Base-by-base conservation (phyloP, 2,329 filamentous ascomycete species). In the Arthrobotrys megalospora region DNA sequence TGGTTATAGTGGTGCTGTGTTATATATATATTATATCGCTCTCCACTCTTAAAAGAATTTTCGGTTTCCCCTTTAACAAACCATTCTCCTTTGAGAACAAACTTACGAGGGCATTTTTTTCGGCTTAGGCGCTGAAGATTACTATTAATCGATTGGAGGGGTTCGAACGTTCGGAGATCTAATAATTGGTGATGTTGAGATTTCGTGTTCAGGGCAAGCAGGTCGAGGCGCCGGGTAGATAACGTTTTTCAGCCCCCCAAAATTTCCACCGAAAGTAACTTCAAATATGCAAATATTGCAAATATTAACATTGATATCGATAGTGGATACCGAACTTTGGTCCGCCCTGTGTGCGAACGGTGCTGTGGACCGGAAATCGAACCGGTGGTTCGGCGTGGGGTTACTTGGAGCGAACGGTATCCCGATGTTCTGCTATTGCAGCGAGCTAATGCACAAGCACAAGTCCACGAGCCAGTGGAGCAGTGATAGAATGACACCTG, bases 1-100 rank as follows among this genome's bases (percentile, higher is more conserved):
- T 36, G 38, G 41, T 36, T 77, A 71, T 77, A 71, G 24, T 19
- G 53, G 10, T 14, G 21, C 60, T 65, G 65, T 70, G 36, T 65
- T 77, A 77, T 77, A 71, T 77, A 71, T 77, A 66, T 77, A 77
- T 62, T 75, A 77, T 64, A 53, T 48, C 53, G 36, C 58, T 45
- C 62, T 36, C 69, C 60, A 66, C 69, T 73, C 21, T 58, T 48
- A 63, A 75, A 34, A 28, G 55, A 43, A 41, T 43, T 60, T 60
- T 32, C 3, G n/a, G 50, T 43, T 64, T 12, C 66, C 53, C 50
- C 60, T 72, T 70, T 19, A 50, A 58, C 28, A 10, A 50, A n/a
- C 36, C 14, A 34, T 71, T 41, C 66, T 65, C 21, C 36, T 70
- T 70, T 60, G 41, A 77, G 58, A 65, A 24, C 28, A 64, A 21